phyloP scores from a whole-genome alignment of 2,329 filamentous ascomycete genomes.

The Penicillium crustosum region DNA sequence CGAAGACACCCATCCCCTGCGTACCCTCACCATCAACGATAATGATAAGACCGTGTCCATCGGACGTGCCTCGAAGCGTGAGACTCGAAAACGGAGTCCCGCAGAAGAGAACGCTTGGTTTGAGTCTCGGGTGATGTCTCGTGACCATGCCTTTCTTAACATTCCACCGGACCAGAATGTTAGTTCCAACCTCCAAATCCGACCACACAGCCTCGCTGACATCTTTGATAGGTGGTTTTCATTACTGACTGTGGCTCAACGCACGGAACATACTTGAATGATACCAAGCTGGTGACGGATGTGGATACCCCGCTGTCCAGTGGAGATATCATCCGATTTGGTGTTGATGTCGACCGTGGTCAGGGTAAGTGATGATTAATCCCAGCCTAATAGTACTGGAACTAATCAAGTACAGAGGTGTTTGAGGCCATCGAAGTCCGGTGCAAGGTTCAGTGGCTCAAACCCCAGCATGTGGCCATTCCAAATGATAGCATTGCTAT shows the following conservation, averaged over 20 bases:
- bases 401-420: slow-evolving; percentile 22
- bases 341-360: slow-evolving; percentile 51
- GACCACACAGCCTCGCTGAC: slow-evolving; percentile 14
- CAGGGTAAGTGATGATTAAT: slow-evolving; percentile 34
- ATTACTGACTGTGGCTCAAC: slow-evolving; percentile 59
- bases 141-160: slow-evolving; percentile 44
- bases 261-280: slow-evolving; percentile 62
- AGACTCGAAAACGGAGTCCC: slow-evolving; percentile 38
- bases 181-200: slow-evolving; percentile 1
- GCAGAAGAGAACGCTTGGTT: slow-evolving; percentile 45
- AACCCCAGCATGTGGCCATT: slow-evolving; percentile 17
- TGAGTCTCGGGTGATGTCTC: slow-evolving; percentile 50
- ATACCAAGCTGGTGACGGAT: slow-evolving; percentile 40
- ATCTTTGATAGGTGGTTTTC: slow-evolving; percentile 40
- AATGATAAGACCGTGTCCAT: slow-evolving; percentile 34
- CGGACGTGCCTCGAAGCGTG: slow-evolving; percentile 45
- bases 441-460: slow-evolving; percentile 33
- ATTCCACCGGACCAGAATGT: slow-evolving; percentile 32
- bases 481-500: not conserved
- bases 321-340: slow-evolving; percentile 46
- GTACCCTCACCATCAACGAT: slow-evolving; percentile 33
- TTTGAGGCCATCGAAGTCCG: slow-evolving; percentile 37
- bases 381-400: not conserved
- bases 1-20: slow-evolving; percentile 22
- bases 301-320: slow-evolving; percentile 41